Base-by-base conservation (phyloP, 2,329 filamentous ascomycete species). In the Rutstroemia sp. region DNA sequence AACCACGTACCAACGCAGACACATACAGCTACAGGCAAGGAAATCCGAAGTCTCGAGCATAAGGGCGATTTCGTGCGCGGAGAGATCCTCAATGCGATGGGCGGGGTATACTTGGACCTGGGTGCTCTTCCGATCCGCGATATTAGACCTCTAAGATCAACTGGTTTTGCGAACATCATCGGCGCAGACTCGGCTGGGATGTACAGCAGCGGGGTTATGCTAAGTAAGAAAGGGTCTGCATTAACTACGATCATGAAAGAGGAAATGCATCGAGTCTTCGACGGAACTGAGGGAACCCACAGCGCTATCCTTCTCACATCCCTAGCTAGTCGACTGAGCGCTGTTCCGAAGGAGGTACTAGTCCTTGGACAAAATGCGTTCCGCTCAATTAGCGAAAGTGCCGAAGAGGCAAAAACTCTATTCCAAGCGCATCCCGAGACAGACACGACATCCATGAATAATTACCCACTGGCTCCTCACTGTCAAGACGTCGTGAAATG, bases 261-360 rank as follows among this genome's bases (percentile, higher is more conserved):
- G 16, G 54, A 46, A 9, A 49, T 52, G 27, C 61, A 70, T 58
- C 27, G 61, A 2, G 65, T 62, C 16, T 71, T 66, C 57, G 57
- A 66, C 34, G 66, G 67, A 8, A 49, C 50, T 5, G 70, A 65
- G 66, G 65, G 59, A n/a, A 66, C 66, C 1, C 67, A 69, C 49
- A 65, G 64, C 57, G 67, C 69, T 58, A 45, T 38, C 5, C 58
- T 63, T 8, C 56, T 70, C 9, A 69, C 65, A 4, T 25, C 39
- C 8, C 30, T 69, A 10, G 62, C 54, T 4, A 52, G 48, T 30
- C 9, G 8, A 10, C 19, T 57, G 16, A 39, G 19, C 8, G 44
- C 25, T 16, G 14, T 44, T 7, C 38, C 37, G 25, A 52, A 46
- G 5, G 48, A 57, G 18, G 54, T 52, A 5, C 38, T 57, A n/a